Percentiles rank a stretch among this genome's conserved stretches.
Evolutionary conservation across 129 eudicot species (phyloP).

Genomic region (sunflower (Helianthus annuus)): DNA sequence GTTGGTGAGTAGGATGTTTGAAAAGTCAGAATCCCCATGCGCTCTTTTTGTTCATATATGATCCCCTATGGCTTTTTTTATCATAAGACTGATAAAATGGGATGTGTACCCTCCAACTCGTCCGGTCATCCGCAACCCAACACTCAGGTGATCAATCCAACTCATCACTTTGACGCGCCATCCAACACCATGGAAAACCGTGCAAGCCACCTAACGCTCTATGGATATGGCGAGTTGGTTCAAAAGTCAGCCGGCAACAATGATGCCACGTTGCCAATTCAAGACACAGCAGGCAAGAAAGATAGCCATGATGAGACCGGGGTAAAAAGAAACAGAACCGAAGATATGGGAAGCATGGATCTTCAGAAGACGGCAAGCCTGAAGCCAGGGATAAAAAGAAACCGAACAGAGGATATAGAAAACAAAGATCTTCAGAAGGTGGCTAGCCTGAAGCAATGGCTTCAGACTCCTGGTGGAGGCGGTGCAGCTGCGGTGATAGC

Average conservation of each 20-base stretch:
- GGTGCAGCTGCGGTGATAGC: neutral
- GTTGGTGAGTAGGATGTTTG: slow-evolving; percentile 2
- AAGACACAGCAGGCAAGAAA: too few species aligned
- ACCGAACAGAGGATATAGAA: neutral
- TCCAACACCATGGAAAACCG: neutral
- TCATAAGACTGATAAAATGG: slow-evolving; percentile 16
- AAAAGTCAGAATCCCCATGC: neutral
- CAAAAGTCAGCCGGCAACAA: too few species aligned
- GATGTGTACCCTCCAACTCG: slow-evolving; percentile 20
- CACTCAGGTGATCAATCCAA: neutral
- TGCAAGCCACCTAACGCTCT: neutral
- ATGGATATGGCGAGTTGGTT: slow-evolving; percentile 3
- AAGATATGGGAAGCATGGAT: slow-evolving; percentile 13
- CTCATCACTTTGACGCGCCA: neutral
- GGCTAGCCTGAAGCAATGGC: slow-evolving; percentile 25
- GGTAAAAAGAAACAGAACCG: neutral
- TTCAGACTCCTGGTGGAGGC: neutral
- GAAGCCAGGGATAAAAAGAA: neutral
- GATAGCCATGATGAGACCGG: too few species aligned
- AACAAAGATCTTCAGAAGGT: slow-evolving; percentile 23
- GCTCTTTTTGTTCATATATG: slow-evolving; percentile 4
- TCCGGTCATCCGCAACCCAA: slow-evolving; percentile 11
- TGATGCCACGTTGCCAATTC: too few species aligned
- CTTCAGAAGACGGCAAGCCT: slow-evolving; percentile 18
- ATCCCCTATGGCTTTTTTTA: neutral